phyloP scores from a whole-genome alignment of 495 filamentous ascomycete species.

The Evansstolkia leycettana region DNA sequence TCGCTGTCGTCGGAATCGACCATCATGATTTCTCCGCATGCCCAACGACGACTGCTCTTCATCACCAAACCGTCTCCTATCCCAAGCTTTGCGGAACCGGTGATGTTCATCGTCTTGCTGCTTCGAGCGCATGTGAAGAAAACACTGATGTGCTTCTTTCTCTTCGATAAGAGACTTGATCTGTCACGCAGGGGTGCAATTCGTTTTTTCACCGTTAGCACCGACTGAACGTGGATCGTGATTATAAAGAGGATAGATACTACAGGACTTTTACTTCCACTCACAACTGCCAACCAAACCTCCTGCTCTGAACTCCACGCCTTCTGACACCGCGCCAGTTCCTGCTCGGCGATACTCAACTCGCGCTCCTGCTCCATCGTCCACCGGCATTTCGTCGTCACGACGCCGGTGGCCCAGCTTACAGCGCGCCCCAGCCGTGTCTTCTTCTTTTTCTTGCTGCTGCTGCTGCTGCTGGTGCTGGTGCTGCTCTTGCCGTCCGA shows the following conservation, averaged over 20 bases:
- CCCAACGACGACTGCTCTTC: not conserved
- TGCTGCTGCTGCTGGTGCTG: slow-evolving; percentile 1
- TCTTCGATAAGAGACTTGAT: slow-evolving; percentile 25
- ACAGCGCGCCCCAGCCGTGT: slow-evolving; percentile 15
- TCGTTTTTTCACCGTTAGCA: no score
- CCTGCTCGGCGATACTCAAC: slow-evolving; percentile 15
- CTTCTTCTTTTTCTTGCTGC: no score
- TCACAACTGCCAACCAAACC: slow-evolving; percentile 27
- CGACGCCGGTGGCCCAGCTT: slow-evolving; percentile 25
- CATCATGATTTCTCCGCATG: not conserved
- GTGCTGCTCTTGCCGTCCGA: slow-evolving; percentile 3
- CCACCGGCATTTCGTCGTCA: slow-evolving; percentile 22
- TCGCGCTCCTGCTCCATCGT: slow-evolving; percentile 22
- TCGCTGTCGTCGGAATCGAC: not conserved
- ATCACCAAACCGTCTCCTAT: slow-evolving; percentile 11
- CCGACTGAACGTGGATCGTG: no score
- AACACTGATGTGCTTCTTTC: slow-evolving; percentile 25
- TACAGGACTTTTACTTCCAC: no score
- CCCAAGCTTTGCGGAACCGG: slow-evolving; percentile 31
- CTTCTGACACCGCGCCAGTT: slow-evolving; percentile 27
- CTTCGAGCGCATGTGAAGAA: slow-evolving; percentile 21
- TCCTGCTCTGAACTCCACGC: slow-evolving; percentile 35
- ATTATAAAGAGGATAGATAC: not conserved
- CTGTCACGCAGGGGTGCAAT: slow-evolving; percentile 5
- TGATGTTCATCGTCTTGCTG: slow-evolving; percentile 26